Conservation (phyloP, 768 basidiomycete genomes). For the Boletus subparvulus region DNA sequence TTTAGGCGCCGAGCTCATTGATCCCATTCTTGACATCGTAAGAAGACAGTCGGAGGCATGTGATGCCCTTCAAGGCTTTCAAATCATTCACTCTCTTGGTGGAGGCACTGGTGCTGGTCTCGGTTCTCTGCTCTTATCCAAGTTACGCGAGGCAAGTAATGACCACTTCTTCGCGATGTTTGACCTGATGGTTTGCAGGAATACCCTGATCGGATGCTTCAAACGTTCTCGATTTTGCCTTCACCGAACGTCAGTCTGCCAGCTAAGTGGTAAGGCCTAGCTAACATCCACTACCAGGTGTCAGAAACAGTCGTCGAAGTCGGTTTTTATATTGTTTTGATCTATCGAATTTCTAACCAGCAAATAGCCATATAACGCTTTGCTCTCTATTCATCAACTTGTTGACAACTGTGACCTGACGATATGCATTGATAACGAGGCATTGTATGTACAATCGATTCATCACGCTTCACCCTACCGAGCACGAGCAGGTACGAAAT, state of each 20-base stretch:
- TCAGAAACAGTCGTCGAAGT: constrained; percentile 59
- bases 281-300: constrained; percentile 27
- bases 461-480: not conserved
- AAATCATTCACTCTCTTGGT: constrained; percentile 85
- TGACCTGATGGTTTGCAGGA: constrained; percentile 45
- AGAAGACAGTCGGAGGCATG: constrained; percentile 78
- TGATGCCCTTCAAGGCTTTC: constrained; percentile 90
- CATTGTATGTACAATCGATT: constrained; percentile 49
- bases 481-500: constrained; percentile 62
- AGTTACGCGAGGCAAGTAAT: constrained; percentile 68
- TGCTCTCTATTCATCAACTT: constrained; percentile 86
- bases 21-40: constrained; percentile 78
- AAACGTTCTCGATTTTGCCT: constrained; percentile 55
- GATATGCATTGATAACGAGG: constrained; percentile 86
- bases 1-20: constrained; percentile 86
- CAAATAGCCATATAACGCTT: constrained; percentile 72
- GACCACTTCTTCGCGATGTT: not conserved
- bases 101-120: constrained; percentile 90
- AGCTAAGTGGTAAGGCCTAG: not conserved
- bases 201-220: constrained; percentile 47
- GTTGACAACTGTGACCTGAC: constrained; percentile 84
- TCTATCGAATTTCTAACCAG: constrained; percentile 8
- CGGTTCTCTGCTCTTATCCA: constrained; percentile 76
- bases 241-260: constrained; percentile 48
- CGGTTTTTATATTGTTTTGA: constrained; percentile 4